Evolutionary conservation across 257 asterid genomes (phyloP).

Genomic region (Nicotiana attenuata): DNA sequence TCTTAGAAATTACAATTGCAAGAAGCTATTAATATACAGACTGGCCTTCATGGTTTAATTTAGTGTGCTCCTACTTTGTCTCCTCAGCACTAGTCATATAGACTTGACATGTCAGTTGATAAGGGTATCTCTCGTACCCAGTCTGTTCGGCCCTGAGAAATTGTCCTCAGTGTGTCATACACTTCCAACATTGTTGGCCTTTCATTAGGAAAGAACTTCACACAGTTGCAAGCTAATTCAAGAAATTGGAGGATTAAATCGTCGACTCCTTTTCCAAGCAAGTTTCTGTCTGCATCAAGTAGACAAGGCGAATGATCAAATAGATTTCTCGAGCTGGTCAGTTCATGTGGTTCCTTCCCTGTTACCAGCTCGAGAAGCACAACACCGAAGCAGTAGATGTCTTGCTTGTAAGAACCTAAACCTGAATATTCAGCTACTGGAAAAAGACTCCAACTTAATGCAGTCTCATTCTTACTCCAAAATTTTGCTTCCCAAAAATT

Average conservation of each 20-base stretch:
- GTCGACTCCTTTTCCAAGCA: conserved; percentile 13
- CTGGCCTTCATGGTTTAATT: background rate
- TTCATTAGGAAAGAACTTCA: conserved; percentile 14
- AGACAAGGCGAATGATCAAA: conserved; percentile 6
- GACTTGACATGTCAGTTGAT: background rate
- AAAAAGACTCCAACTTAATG: conserved; percentile 4
- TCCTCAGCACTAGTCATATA: background rate
- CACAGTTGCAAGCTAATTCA: conserved; percentile 22
- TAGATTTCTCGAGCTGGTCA: background rate
- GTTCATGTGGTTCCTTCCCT: conserved; percentile 6
- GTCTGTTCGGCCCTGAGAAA: background rate
- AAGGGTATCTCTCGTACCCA: background rate
- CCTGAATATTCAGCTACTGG: background rate
- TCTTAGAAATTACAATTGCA: background rate
- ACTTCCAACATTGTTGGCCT: conserved; percentile 28
- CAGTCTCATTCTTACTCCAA: background rate
- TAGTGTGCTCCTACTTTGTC: background rate
- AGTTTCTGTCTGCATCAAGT: background rate
- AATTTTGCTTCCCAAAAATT: conserved; percentile 20
- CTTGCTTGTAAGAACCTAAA: conserved; percentile 10
- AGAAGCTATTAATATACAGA: background rate
- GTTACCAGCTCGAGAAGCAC: conserved; percentile 27
- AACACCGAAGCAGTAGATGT: conserved; percentile 20
- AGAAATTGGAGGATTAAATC: conserved; percentile 12
- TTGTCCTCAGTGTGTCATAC: background rate